Base-by-base conservation (phyloP, 176 grass and related monocot genomes). In the Carex kokanica region DNA sequence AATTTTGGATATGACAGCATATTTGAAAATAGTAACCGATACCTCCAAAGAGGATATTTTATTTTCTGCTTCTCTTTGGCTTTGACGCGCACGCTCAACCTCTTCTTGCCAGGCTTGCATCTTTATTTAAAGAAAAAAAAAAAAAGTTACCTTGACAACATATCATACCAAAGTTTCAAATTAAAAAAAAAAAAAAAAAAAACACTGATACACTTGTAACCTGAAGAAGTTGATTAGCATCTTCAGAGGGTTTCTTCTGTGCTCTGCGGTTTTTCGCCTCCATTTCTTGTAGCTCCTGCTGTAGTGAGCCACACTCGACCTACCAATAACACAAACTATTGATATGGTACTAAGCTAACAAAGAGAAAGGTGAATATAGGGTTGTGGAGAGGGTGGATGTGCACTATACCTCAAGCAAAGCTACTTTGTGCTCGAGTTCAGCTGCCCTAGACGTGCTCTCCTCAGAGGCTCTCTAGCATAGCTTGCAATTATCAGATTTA, bases 61-160 rank as follows among this genome's bases (percentile, higher is more conserved):
- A 73, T 88, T 86, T 88, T 93, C 96, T 81, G 96, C 96, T 59
- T 95, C 96, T 88, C 93, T 93, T 90, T 99, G 96, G 61, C 96
- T 92, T 78, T 90, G 96, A 49, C 89, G 93, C 60, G 96, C 93
- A 74, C 88, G 88, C 61, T 99, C 96, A 72, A 93, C 93, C 87
- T 99, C 91, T 90, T 95, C 93, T 84, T 95, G 96, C 96, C 96
- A 99, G 74, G 86, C 96, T 58, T 93, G 96, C 81, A 99, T 92
- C 93, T 95, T 71, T 59, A 83, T 68, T 93, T 85, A 79, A 18
- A 69, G n/a, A n/a, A 83, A 87, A 83, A 65, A 49, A 83, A 87
- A 83, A 59, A 49, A 58, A 84, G 16, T 75, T 40, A n/a, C 17
- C 11, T 58, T 59, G 57, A 59, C 15, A 64, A 54, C 13, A 78